Conservation (phyloP, 176 grass and related monocot genomes). For the Aechmea fasciata region DNA sequence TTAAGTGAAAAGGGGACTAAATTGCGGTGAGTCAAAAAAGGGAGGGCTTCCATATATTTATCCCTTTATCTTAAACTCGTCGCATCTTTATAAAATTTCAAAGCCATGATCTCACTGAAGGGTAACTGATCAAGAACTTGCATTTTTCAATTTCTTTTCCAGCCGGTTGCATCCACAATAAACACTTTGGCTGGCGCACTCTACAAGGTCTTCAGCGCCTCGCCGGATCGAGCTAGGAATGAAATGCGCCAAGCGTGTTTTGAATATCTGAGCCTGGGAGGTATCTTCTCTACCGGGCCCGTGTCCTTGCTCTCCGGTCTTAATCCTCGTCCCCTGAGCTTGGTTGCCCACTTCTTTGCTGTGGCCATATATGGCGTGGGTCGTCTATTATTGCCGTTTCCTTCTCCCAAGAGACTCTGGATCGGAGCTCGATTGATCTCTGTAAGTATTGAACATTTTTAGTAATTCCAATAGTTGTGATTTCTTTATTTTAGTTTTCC, state of each 20-base stretch:
- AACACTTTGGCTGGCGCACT: conserved; percentile 91
- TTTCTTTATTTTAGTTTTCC: background rate
- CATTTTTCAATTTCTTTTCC: conserved; percentile 4
- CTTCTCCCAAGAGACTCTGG: conserved; percentile 74
- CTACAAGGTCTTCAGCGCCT: conserved; percentile 91
- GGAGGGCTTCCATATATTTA: too few relatives aligned
- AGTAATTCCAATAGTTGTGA: background rate
- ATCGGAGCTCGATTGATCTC: conserved; percentile 71
- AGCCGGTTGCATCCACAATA: conserved; percentile 98
- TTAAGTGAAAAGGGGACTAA: too few relatives aligned
- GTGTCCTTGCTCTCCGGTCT: conserved; percentile 89
- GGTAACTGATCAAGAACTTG: too few relatives aligned
- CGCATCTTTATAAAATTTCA: too few relatives aligned
- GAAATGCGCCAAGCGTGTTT: conserved; percentile 99
- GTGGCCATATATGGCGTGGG: conserved; percentile 94
- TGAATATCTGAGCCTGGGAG: conserved; percentile 91
- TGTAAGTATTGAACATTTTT: conserved; percentile 32
- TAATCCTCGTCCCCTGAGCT: conserved; percentile 82
- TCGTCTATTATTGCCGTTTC: conserved; percentile 70
- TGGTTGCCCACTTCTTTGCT: conserved; percentile 95
- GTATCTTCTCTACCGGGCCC: conserved; percentile 70
- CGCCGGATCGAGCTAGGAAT: conserved; percentile 70
- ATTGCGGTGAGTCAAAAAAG: too few relatives aligned
- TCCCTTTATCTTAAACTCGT: too few relatives aligned
- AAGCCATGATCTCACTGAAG: too few relatives aligned